These are phyloP conservation scores for Quillaja saponaria DNA, from an alignment of 306 rosid genomes.

Conservation along the genomic window DNA sequence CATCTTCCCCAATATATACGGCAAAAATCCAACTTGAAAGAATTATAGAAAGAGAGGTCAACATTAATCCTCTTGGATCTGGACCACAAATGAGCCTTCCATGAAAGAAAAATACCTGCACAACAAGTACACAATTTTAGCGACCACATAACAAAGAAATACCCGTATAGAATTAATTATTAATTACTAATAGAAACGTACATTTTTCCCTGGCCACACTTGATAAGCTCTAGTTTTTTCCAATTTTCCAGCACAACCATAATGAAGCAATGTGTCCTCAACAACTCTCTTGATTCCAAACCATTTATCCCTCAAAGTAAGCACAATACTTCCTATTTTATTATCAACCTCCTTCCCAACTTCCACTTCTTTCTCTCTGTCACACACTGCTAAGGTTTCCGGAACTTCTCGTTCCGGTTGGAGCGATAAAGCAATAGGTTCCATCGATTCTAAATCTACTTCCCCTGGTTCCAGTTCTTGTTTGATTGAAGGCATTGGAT, in stretches of 20 bases:
- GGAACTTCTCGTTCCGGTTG: constrained; percentile 9
- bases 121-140: constrained; percentile 5
- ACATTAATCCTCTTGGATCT: constrained; percentile 38
- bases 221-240: constrained; percentile 31
- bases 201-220: constrained; percentile 48
- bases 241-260: constrained; percentile 4
- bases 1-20: constrained; percentile 29
- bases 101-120: constrained; percentile 44
- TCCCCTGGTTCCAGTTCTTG: background rate
- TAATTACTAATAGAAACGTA: constrained; percentile 3
- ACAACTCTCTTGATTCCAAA: constrained; percentile 16
- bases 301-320: constrained; percentile 8
- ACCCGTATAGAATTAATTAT: too few relatives aligned
- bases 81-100: constrained; percentile 41
- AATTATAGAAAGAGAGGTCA: constrained; percentile 33
- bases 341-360: background rate
- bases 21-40: constrained; percentile 42
- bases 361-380: constrained; percentile 1
- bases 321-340: constrained; percentile 14
- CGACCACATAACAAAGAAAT: background rate
- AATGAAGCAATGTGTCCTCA: constrained; percentile 10
- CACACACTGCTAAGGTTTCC: constrained; percentile 5
- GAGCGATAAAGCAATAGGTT: constrained; percentile 7
- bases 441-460: constrained; percentile 20
- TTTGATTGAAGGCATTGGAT: background rate